These are phyloP conservation scores for Nicotiana tabacum DNA, from an alignment of 257 asterid species.

Conservation along the genomic window DNA sequence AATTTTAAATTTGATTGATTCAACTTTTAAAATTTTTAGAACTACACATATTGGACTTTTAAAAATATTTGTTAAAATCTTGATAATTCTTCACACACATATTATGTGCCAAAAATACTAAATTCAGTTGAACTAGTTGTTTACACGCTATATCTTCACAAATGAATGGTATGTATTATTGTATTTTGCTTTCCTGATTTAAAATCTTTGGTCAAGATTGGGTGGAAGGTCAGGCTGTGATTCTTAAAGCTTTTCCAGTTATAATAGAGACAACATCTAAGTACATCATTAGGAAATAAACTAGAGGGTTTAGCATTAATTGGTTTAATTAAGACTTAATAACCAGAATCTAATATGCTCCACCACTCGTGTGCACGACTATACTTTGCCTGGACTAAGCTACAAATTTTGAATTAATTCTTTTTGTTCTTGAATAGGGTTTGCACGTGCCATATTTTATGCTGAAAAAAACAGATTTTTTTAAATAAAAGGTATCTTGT, in stretches of 20 bases:
- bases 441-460: constrained; percentile 31
- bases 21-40: fast-evolving
- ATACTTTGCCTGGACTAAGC: constrained; percentile 20
- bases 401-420: background rate
- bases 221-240: background rate
- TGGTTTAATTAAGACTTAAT: constrained; percentile 6
- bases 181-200: background rate
- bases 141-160: background rate
- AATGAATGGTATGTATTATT: background rate
- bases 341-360: background rate
- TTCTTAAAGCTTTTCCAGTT: background rate
- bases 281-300: constrained; percentile 1
- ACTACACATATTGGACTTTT: background rate
- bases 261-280: constrained; percentile 6
- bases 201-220: background rate
- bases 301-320: background rate
- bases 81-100: too few relatives aligned
- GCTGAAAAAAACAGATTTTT: constrained; percentile 1
- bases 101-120: background rate
- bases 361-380: constrained; percentile 54
- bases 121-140: background rate
- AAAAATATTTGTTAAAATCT: background rate
- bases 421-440: background rate
- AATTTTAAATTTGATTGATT: background rate
- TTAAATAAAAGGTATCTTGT: constrained; percentile 11